A percentile compares a stretch with the other conserved stretches of the same genome.
Conservation (phyloP, 2,329 filamentous ascomycete genomes). For the Falciphora oryzae region DNA sequence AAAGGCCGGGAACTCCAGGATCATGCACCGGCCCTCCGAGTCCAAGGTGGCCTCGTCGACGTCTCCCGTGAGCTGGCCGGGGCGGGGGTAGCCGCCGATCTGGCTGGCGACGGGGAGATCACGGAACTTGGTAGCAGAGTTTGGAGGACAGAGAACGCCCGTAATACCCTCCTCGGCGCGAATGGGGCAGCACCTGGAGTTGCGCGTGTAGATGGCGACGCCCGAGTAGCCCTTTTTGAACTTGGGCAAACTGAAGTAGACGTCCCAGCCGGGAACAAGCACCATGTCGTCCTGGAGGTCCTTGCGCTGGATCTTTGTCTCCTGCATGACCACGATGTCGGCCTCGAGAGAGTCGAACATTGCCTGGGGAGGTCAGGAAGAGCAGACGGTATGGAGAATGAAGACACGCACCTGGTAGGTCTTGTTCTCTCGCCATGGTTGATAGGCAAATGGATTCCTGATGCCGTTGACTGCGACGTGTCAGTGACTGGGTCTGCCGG, state of each 20-base stretch:
- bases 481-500: conserved; percentile 1
- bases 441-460: conserved; percentile 76
- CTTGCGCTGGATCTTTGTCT: conserved; percentile 92
- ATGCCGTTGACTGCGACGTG: conserved; percentile 66
- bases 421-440: conserved; percentile 70
- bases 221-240: conserved; percentile 97
- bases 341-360: conserved; percentile 95
- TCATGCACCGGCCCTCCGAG: conserved; percentile 83
- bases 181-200: conserved; percentile 76
- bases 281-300: conserved; percentile 95
- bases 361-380: conserved; percentile 39
- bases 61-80: conserved; percentile 51
- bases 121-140: conserved; percentile 63
- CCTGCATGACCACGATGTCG: conserved; percentile 92
- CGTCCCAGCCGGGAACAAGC: conserved; percentile 89
- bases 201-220: conserved; percentile 92
- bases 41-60: conserved; percentile 69
- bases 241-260: conserved; percentile 87
- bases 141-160: conserved; percentile 70
- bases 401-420: conserved; percentile 54
- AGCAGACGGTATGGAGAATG: not conserved
- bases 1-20: conserved; percentile 92
- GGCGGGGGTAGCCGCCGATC: conserved; percentile 82
- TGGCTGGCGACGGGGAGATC: conserved; percentile 67
- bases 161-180: conserved; percentile 92